A percentile compares a stretch with the other conserved stretches of the same genome.
Conservation (phyloP, 805 yeast species). For the Candida pini region DNA sequence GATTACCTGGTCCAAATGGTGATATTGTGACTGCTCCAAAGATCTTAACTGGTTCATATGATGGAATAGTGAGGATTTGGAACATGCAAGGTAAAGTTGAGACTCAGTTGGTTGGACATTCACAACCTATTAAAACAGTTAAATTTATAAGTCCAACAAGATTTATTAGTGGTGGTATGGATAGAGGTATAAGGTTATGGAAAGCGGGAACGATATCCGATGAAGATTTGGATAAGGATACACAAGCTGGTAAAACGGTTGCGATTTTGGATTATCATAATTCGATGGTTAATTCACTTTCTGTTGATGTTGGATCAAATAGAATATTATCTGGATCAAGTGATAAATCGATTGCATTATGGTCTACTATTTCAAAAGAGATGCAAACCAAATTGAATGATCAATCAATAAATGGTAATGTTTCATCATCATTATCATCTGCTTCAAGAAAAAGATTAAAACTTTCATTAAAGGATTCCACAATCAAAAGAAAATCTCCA, state of each 20-base stretch:
- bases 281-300: slow-evolving; percentile 77
- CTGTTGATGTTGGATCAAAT: slow-evolving; percentile 45
- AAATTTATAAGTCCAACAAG: slow-evolving; percentile 72
- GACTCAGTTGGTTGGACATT: slow-evolving; percentile 81
- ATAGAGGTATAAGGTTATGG: slow-evolving; percentile 87
- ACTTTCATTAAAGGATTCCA: slow-evolving; percentile 69
- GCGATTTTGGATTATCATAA: slow-evolving; percentile 89
- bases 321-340: slow-evolving; percentile 80
- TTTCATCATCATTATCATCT: slow-evolving; percentile 50
- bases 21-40: slow-evolving; percentile 37
- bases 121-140: slow-evolving; percentile 79
- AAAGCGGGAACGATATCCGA: slow-evolving; percentile 45
- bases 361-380: slow-evolving; percentile 86
- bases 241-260: slow-evolving; percentile 58
- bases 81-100: slow-evolving; percentile 74
- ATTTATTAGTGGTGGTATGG: slow-evolving; percentile 82
- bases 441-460: slow-evolving; percentile 87
- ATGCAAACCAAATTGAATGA: slow-evolving; percentile 66
- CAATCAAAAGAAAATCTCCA: slow-evolving; percentile 77
- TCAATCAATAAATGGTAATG: slow-evolving; percentile 31
- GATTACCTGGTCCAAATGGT: slow-evolving; percentile 22
- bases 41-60: slow-evolving; percentile 86
- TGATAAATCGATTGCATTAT: slow-evolving; percentile 73
- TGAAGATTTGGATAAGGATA: slow-evolving; percentile 41
- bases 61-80: slow-evolving; percentile 90